Conservation (phyloP, 345 rosid genomes). For the Eucalyptus paniculata region DNA sequence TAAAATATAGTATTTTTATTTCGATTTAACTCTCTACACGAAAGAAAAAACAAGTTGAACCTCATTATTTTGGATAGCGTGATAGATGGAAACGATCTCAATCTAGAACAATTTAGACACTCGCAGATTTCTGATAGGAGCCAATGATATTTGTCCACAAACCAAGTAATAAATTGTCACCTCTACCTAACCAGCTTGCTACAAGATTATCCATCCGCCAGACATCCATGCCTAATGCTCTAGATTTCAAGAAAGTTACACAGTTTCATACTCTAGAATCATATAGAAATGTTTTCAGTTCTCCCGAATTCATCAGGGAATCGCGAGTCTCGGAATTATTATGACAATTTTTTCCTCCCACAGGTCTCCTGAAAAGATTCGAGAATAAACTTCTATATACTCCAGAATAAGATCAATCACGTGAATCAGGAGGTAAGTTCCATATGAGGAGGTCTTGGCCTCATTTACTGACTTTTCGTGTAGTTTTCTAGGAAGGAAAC, state of each 20-base stretch:
- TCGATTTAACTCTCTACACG: neutral
- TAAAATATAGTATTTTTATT: neutral
- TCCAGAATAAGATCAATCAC: neutral
- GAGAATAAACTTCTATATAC: neutral
- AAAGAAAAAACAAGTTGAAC: neutral
- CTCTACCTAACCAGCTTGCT: neutral
- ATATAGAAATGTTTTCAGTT: neutral
- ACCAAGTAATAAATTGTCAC: neutral
- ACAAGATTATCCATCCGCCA: neutral
- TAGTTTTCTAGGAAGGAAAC: neutral
- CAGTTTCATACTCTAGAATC: neutral
- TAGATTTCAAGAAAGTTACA: neutral
- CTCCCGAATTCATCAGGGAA: neutral
- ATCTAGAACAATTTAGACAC: neutral
- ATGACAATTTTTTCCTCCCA: neutral
- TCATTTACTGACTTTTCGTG: neutral
- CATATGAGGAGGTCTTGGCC: neutral
- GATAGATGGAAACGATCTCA: neutral
- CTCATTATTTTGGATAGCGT: neutral
- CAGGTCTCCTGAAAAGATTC: neutral
- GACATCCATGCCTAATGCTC: neutral
- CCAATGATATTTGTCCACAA: neutral
- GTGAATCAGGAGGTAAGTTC: neutral
- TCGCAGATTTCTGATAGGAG: neutral
- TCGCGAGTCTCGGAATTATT: neutral